Conservation (phyloP, 331 rosid genomes). For the Malus hybrid region DNA sequence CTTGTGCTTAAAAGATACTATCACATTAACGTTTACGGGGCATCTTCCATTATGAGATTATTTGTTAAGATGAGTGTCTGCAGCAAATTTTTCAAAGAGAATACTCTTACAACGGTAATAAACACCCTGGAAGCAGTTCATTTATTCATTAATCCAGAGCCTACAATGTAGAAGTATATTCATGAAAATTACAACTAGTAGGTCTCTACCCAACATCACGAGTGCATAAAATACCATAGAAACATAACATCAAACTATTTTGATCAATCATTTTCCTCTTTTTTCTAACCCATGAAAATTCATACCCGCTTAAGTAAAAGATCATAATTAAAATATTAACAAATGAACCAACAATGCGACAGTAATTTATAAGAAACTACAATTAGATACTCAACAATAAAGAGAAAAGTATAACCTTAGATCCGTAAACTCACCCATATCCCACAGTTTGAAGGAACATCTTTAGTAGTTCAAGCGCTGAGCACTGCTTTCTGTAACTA, state of each 20-base stretch:
- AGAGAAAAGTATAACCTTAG: not conserved
- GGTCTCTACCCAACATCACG: too few relatives aligned
- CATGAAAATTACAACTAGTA: not conserved
- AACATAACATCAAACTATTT: not conserved
- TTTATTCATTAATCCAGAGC: not conserved
- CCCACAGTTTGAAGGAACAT: slow-evolving; percentile 83
- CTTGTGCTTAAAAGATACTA: not conserved
- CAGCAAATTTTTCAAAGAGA: not conserved
- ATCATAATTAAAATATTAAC: not conserved
- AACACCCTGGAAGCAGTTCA: not conserved
- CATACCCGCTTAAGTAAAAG: not conserved
- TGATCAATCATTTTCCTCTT: not conserved
- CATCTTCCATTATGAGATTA: not conserved
- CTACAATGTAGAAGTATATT: not conserved
- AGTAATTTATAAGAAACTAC: not conserved
- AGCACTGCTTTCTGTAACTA: slow-evolving; percentile 76
- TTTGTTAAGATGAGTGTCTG: not conserved
- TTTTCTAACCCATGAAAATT: not conserved
- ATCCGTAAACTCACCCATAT: slow-evolving; percentile 46
- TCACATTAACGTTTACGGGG: not conserved
- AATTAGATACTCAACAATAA: not conserved
- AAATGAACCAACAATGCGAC: not conserved
- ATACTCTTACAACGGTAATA: not conserved
- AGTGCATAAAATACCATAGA: too few relatives aligned
- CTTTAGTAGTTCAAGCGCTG: slow-evolving; percentile 72